Evolutionary conservation across 148 eudicot genomes (phyloP).

Genomic region (Fagopyrum tataricum): DNA sequence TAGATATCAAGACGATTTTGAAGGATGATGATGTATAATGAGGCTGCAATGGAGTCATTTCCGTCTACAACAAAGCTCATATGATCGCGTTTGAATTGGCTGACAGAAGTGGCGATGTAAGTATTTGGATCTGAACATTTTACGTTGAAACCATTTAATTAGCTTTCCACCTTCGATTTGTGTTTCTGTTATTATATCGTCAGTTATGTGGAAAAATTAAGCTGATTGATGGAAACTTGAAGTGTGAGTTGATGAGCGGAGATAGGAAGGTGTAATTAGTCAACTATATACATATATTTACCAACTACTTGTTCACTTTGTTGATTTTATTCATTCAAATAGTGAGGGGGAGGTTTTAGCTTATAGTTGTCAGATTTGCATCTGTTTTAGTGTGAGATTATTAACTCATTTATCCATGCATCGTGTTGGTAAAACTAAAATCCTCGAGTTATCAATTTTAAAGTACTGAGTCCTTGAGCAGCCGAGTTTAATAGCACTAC

Average conservation of each 20-base stretch:
- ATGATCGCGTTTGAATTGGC: slow-evolving; percentile 72
- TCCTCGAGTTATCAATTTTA: too few relatives aligned
- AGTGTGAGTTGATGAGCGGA: background rate
- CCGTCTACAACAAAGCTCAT: slow-evolving; percentile 81
- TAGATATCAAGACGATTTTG: slow-evolving; percentile 74
- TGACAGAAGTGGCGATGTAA: slow-evolving; percentile 71
- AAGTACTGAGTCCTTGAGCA: background rate
- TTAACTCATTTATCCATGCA: background rate
- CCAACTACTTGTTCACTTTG: background rate
- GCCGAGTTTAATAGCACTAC: background rate
- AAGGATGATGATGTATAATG: slow-evolving; percentile 57
- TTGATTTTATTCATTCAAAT: background rate
- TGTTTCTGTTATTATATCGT: background rate
- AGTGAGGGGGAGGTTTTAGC: background rate
- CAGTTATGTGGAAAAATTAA: background rate
- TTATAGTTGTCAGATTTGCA: too few relatives aligned
- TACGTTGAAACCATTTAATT: background rate
- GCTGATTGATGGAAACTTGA: slow-evolving; percentile 1
- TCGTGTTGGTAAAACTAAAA: background rate
- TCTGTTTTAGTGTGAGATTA: too few relatives aligned
- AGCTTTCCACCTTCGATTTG: background rate
- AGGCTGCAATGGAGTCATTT: slow-evolving; percentile 75
- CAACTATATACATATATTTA: background rate
- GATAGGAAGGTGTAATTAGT: background rate
- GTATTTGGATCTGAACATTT: slow-evolving; percentile 14